Conservation (phyloP, 148 eudicot species). For the Camellia japonica region DNA sequence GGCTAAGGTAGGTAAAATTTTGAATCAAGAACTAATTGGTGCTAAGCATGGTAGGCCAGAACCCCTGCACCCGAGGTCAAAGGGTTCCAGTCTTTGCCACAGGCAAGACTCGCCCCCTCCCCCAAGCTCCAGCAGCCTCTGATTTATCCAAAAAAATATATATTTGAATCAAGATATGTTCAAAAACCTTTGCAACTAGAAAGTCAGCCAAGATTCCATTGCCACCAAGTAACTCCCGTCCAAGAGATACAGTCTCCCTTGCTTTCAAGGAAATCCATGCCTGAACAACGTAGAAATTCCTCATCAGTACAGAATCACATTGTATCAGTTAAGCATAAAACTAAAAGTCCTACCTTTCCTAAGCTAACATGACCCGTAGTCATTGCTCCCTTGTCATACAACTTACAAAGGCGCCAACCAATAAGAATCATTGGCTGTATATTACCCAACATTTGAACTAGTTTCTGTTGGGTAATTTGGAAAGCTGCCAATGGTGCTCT, state of each 20-base stretch:
- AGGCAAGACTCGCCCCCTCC: no score
- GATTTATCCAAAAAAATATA: no score
- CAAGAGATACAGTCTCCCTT: slow-evolving; percentile 80
- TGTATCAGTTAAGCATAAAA: neutral
- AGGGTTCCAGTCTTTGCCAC: no score
- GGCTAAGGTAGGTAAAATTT: neutral
- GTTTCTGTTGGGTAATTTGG: slow-evolving; percentile 86
- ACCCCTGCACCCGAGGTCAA: no score
- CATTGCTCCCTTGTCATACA: slow-evolving; percentile 88
- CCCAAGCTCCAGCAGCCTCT: no score
- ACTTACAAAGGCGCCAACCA: slow-evolving; percentile 93
- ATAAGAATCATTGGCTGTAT: slow-evolving; percentile 82
- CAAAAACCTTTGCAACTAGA: slow-evolving; percentile 77
- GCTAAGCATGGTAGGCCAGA: no score
- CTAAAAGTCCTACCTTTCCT: slow-evolving; percentile 59
- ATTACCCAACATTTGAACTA: slow-evolving; percentile 82
- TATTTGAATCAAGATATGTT: slow-evolving; percentile 2
- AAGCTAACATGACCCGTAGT: slow-evolving; percentile 88
- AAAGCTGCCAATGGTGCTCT: slow-evolving; percentile 93
- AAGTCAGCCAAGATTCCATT: slow-evolving; percentile 87
- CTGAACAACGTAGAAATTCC: slow-evolving; percentile 33
- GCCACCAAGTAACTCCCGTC: slow-evolving; percentile 91
- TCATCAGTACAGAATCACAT: slow-evolving; percentile 8
- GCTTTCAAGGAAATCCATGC: slow-evolving; percentile 76
- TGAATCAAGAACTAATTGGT: neutral